Evolutionary conservation across 2,329 filamentous ascomycete genomes (phyloP).

Genomic region (Fonsecaea erecta): DNA sequence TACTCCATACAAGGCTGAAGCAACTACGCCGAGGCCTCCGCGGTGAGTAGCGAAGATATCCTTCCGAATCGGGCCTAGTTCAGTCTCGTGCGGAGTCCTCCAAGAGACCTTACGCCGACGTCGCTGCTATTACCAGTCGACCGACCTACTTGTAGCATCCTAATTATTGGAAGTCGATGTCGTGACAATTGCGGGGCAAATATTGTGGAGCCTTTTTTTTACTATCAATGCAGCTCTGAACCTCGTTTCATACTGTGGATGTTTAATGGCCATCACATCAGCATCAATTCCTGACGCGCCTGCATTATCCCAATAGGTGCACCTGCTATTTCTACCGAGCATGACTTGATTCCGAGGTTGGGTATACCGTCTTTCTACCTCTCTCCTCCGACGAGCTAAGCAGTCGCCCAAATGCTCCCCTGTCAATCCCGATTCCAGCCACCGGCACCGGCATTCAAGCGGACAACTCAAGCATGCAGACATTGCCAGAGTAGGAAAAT

Average conservation of each 20-base stretch:
- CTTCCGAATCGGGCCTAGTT: background rate
- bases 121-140: too few relatives aligned
- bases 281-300: background rate
- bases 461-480: slow-evolving; percentile 18
- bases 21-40: background rate
- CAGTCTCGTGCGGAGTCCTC: background rate
- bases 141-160: too few relatives aligned
- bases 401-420: slow-evolving; percentile 1
- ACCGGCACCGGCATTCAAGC: slow-evolving; percentile 10
- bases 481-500: slow-evolving; percentile 19
- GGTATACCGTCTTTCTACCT: background rate
- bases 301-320: too few relatives aligned
- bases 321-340: background rate
- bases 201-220: background rate
- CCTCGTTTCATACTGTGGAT: background rate
- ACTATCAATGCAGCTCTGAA: background rate
- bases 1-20: background rate
- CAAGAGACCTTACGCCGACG: background rate
- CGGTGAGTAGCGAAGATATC: background rate
- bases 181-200: background rate
- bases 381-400: background rate
- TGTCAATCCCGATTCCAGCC: slow-evolving; percentile 2
- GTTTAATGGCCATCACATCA: background rate
- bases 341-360: background rate
- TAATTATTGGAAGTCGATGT: too few relatives aligned